These are phyloP conservation scores for Dactylis glomerata DNA, from an alignment of 176 grass and related monocot genomes.

Conservation along the genomic window DNA sequence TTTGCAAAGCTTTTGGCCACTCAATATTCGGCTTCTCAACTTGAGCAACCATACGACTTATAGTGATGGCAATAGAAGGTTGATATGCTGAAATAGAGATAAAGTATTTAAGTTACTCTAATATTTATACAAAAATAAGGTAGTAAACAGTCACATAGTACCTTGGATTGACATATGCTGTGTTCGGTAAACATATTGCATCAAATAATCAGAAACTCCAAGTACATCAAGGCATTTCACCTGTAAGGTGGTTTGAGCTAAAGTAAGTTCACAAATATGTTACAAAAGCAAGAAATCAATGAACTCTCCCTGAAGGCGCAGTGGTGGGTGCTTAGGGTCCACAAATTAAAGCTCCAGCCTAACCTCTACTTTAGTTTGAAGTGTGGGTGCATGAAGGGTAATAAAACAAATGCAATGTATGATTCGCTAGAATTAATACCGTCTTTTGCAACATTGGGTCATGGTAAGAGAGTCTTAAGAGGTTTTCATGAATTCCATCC, in stretches of 20 bases:
- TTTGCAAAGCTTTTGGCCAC: constrained; percentile 92
- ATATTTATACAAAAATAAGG: constrained; percentile 21
- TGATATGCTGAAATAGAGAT: constrained; percentile 72
- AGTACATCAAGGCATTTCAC: constrained; percentile 81
- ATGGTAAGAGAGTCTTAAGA: constrained; percentile 82
- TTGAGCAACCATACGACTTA: constrained; percentile 85
- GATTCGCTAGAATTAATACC: constrained; percentile 27
- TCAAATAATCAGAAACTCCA: constrained; percentile 79
- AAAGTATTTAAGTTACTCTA: constrained; percentile 34
- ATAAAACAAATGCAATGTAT: not conserved
- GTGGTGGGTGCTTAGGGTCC: not conserved
- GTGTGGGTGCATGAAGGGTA: not conserved
- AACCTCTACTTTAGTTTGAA: not conserved
- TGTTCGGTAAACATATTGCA: constrained; percentile 72
- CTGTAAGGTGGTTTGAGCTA: constrained; percentile 43
- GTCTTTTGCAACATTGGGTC: constrained; percentile 95
- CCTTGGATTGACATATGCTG: constrained; percentile 83
- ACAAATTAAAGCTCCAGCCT: not conserved
- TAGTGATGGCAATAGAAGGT: constrained; percentile 70
- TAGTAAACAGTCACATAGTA: constrained; percentile 37
- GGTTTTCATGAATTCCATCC: constrained; percentile 97
- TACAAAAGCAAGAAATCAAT: constrained; percentile 4
- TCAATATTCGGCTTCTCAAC: constrained; percentile 94
- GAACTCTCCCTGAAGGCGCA: not conserved
- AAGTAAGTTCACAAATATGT: constrained; percentile 12